Evolutionary conservation across 768 basidiomycete species (phyloP), one percentile per base, ranked within the genome.

Genomic region (Rhizopogon rudus): DNA sequence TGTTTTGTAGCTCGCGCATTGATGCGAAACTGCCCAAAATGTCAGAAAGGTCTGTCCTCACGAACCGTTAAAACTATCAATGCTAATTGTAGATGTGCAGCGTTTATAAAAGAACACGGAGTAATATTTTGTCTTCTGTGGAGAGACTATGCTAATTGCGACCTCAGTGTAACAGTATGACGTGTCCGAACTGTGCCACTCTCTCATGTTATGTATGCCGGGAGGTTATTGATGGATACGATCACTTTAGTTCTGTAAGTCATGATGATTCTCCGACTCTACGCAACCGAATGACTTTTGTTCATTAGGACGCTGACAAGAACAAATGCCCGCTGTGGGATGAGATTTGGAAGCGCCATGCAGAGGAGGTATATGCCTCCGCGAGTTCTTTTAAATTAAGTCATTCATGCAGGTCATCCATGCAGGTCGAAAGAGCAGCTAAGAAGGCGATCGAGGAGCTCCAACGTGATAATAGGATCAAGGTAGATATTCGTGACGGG

Each of bases 91-190:
- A 52, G 57, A 45, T 58, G 25, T 62, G 31, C 35, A 37, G 35
- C 35, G 12, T 37, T 37, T 37, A 37, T 37, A 37, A 37, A 37
- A 37, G 35, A 37, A 37, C 10, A 12, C 10, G 10, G 12, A 2
- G 90, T 91, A 77, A 46, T 8, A 6, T 49, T 22, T 44, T 25
- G 25, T 28, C 20, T 45, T 17, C 31, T 43, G 6, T 7, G n/a
- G 5, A 25, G 17, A 7, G 12, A 17, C 22, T n/a, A 42, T 37
- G 17, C 57, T 29, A 8, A 41, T 48, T 6, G 12, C 35, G n/a
- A 29, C 51, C 40, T 41, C 61, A 91, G 86, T 96, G 94, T 73
- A 95, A 96, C 80, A 95, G 95, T 68, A 95, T 97, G 86, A 79
- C 74, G 0, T 91, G 91, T 62, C 81, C 85, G 1, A 71, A 85